Conservation (phyloP, 2,329 filamentous ascomycete species). For the Botryotinia globosa region DNA sequence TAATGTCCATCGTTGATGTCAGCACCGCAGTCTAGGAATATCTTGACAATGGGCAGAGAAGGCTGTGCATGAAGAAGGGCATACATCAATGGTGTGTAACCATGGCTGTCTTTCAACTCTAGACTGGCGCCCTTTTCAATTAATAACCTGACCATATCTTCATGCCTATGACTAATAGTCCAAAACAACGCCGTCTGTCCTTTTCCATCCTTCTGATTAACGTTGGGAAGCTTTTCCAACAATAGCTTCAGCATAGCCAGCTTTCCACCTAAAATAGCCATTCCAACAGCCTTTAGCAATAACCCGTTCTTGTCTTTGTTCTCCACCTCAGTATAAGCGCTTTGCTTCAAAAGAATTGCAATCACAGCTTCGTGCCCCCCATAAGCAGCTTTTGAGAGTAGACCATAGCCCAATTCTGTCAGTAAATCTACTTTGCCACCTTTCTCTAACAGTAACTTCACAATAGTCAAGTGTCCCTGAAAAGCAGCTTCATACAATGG, state of each 20-base stretch:
- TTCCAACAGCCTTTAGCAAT: constrained; percentile 16
- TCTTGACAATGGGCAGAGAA: background rate
- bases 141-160: background rate
- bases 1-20: constrained; percentile 24
- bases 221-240: background rate
- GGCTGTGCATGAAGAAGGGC: too few relatives aligned
- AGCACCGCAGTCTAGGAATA: background rate
- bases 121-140: constrained; percentile 14
- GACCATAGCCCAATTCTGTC: too few relatives aligned
- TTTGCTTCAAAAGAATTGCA: background rate
- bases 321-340: constrained; percentile 23
- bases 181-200: background rate
- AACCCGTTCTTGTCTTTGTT: background rate
- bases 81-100: background rate
- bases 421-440: constrained; percentile 18
- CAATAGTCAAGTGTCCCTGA: too few relatives aligned
- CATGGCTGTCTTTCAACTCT: constrained; percentile 30
- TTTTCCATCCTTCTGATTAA: background rate
- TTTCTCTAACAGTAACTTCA: too few relatives aligned
- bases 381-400: background rate
- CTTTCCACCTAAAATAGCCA: constrained; percentile 11
- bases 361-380: background rate
- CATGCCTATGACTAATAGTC: background rate
- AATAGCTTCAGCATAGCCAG: constrained; percentile 24
- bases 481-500: too few relatives aligned